phyloP scores from a whole-genome alignment of 2,329 filamentous ascomycete genomes.

The Thielaviopsis punctulata region DNA sequence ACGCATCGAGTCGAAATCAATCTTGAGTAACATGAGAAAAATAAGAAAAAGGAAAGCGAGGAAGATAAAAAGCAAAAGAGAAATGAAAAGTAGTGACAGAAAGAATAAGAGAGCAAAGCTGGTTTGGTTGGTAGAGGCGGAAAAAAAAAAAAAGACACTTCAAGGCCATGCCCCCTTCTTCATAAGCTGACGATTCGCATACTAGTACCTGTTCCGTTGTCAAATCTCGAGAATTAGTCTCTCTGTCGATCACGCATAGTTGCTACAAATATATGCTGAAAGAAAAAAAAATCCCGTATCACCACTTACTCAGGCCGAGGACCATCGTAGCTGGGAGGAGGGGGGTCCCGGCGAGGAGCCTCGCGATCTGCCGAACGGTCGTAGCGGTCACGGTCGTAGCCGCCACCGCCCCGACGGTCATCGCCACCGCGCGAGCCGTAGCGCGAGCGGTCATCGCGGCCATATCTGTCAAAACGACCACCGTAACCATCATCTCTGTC shows the following conservation, averaged over 20 bases:
- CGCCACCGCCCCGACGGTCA: slow-evolving; percentile 20
- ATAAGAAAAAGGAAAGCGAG: neutral
- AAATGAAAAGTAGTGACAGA: neutral
- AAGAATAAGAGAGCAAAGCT: neutral
- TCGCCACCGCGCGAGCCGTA: slow-evolving; percentile 21
- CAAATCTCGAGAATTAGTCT: slow-evolving; percentile 9
- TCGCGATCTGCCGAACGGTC: slow-evolving; percentile 29
- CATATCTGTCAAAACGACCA: slow-evolving; percentile 17
- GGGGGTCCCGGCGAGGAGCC: slow-evolving; percentile 23
- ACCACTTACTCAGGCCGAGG: slow-evolving; percentile 23
- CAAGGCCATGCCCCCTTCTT: neutral
- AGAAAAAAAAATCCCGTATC: neutral
- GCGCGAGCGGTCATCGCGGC: slow-evolving; percentile 19
- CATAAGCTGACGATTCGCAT: neutral
- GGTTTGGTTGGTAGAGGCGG: neutral
- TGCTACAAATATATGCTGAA: slow-evolving; percentile 4
- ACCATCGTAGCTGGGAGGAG: slow-evolving; percentile 24
- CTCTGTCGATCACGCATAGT: slow-evolving; percentile 1
- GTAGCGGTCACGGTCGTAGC: slow-evolving; percentile 32
- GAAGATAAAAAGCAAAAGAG: slow-evolving; percentile 3
- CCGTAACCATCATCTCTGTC: slow-evolving; percentile 24
- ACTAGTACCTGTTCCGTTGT: slow-evolving; percentile 8
- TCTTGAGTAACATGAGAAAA: slow-evolving; percentile 1
- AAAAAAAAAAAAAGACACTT: neutral
- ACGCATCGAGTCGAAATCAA: slow-evolving; percentile 3